Conservation (phyloP, 169 alveolate genomes). For the Cryptosporidium parvum region DNA sequence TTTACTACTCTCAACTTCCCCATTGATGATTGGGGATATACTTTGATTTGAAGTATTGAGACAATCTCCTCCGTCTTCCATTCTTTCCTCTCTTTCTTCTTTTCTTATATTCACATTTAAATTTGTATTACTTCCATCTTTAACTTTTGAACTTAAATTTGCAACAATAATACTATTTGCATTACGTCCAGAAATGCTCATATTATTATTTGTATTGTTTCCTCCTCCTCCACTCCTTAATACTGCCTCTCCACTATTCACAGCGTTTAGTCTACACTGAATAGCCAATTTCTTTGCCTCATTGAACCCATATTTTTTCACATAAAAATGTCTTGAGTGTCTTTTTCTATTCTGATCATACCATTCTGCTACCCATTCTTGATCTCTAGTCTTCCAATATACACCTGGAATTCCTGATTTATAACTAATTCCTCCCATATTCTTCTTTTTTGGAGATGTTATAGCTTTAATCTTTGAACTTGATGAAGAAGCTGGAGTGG, state of each 20-base stretch:
- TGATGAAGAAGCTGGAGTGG: constrained; percentile 48
- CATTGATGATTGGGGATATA: background rate
- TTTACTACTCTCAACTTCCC: background rate
- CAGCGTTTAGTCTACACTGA: constrained; percentile 78
- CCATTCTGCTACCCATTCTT: constrained; percentile 76
- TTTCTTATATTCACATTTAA: background rate
- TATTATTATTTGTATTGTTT: background rate
- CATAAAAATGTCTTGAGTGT: constrained; percentile 78
- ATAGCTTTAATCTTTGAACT: constrained; percentile 17
- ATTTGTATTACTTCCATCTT: background rate
- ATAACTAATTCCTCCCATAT: background rate
- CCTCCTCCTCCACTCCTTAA: constrained; percentile 26
- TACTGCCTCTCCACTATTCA: constrained; percentile 72
- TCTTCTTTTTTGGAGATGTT: constrained; percentile 30
- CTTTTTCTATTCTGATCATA: constrained; percentile 75
- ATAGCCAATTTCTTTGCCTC: constrained; percentile 82
- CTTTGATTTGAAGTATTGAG: background rate
- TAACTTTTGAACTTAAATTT: background rate
- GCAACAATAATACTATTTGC: background rate
- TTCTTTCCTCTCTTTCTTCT: background rate
- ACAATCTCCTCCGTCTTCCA: background rate
- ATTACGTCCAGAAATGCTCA: background rate
- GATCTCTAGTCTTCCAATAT: constrained; percentile 73
- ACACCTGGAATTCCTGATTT: constrained; percentile 76
- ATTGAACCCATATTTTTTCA: constrained; percentile 82